Evolutionary conservation across 306 rosid genomes (phyloP).

Genomic region (Gillenia trifoliata): DNA sequence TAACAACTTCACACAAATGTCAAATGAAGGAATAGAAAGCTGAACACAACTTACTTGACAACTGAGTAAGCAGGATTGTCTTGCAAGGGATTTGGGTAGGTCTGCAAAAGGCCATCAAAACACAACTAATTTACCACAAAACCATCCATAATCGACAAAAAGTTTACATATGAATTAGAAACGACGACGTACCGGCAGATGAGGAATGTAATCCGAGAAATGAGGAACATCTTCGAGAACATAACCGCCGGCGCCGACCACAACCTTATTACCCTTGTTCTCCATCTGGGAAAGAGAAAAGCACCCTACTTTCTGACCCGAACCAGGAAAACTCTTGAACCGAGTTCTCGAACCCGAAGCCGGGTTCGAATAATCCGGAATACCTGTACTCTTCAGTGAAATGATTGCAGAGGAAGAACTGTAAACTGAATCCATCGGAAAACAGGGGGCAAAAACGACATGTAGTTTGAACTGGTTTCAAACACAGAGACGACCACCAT

Average conservation of each 20-base stretch:
- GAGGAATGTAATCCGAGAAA: slow-evolving; percentile 60
- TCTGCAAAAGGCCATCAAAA: slow-evolving; percentile 38
- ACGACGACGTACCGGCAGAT: slow-evolving; percentile 63
- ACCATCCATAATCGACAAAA: background rate
- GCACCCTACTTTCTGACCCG: slow-evolving; percentile 4
- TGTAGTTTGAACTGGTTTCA: background rate
- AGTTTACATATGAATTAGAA: background rate
- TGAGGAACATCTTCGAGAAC: slow-evolving; percentile 87
- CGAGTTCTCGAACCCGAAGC: background rate
- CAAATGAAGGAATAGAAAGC: background rate
- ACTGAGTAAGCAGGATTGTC: slow-evolving; percentile 93
- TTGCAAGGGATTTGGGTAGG: slow-evolving; percentile 79
- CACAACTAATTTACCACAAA: background rate
- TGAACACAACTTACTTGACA: slow-evolving; percentile 55
- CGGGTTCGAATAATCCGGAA: background rate
- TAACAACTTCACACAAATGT: too few relatives aligned
- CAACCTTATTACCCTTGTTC: slow-evolving; percentile 30
- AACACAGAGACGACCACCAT: background rate
- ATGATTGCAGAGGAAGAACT: background rate
- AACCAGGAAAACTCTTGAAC: background rate
- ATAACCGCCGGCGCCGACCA: slow-evolving; percentile 57
- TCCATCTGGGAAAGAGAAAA: slow-evolving; percentile 25
- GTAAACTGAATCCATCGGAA: background rate
- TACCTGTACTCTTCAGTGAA: slow-evolving; percentile 1
- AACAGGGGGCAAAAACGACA: background rate